Evolutionary conservation across 2,329 filamentous ascomycete species (phyloP).

Genomic region (Setomelanomma holmii): DNA sequence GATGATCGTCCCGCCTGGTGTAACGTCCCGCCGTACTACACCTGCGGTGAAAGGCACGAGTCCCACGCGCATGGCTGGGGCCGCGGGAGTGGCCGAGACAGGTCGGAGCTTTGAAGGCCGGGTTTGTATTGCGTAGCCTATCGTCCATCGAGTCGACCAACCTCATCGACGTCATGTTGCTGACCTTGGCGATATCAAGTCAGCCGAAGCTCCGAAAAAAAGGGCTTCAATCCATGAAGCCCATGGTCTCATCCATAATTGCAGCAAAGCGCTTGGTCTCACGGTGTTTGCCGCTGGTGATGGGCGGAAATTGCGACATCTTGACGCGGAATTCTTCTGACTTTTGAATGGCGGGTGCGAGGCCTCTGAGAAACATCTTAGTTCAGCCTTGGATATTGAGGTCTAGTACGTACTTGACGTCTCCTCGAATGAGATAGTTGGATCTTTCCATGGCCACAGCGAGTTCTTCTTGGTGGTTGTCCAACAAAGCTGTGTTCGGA

Average conservation of each 20-base stretch:
- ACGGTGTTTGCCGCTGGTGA: conserved; percentile 44
- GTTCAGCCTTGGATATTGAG: neutral
- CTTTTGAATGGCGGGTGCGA: conserved; percentile 56
- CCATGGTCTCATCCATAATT: conserved; percentile 47
- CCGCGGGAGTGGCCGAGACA: no score
- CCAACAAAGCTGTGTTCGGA: conserved; percentile 79
- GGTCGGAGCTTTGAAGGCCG: no score
- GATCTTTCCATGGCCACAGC: conserved; percentile 76
- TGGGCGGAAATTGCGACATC: conserved; percentile 44
- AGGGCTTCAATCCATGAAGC: conserved; percentile 39
- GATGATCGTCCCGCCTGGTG: neutral
- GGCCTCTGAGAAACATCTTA: conserved; percentile 46
- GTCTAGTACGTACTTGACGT: conserved; percentile 63
- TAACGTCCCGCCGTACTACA: neutral
- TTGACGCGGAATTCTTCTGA: conserved; percentile 52
- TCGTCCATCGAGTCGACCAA: neutral
- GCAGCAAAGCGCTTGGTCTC: conserved; percentile 45
- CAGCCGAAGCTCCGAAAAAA: neutral
- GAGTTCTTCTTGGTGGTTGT: conserved; percentile 91
- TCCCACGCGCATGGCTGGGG: no score
- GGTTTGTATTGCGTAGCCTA: no score
- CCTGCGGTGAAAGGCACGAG: no score
- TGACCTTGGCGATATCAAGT: neutral
- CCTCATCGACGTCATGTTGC: neutral
- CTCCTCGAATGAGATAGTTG: conserved; percentile 78